Evolutionary conservation across 1,284 basidiomycete genomes (phyloP).

Genomic region (Malassezia arunalokei): DNA sequence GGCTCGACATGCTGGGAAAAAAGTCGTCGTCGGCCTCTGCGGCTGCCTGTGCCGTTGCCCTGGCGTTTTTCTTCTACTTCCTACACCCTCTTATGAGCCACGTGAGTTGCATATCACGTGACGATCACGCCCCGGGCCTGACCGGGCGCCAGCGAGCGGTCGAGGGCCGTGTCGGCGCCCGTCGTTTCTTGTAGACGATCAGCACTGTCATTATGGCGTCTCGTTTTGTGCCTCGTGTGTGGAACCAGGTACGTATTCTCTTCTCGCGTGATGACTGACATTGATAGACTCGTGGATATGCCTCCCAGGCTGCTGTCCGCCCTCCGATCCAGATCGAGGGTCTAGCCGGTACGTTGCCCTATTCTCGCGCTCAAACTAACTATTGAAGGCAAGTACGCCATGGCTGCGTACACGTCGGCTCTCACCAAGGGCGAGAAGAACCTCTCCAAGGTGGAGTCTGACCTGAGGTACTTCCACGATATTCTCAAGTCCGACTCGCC

Average conservation of each 20-base stretch:
- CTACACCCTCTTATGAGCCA: background rate
- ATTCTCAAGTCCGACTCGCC: slow-evolving; percentile 28
- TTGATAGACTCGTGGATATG: slow-evolving; percentile 36
- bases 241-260: slow-evolving; percentile 13
- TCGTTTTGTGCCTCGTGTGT: slow-evolving; percentile 16
- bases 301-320: slow-evolving; percentile 34
- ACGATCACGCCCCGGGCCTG: slow-evolving; percentile 9
- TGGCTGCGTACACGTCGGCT: slow-evolving; percentile 82
- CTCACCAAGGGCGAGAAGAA: slow-evolving; percentile 56
- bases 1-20: slow-evolving; percentile 30
- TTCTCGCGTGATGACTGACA: background rate
- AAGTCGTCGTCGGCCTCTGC: background rate
- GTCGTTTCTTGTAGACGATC: background rate
- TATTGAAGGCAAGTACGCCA: slow-evolving; percentile 71
- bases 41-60: background rate
- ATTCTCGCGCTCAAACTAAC: background rate
- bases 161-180: background rate
- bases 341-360: slow-evolving; percentile 27
- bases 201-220: slow-evolving; percentile 7
- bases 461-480: slow-evolving; percentile 54
- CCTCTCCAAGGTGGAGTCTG: slow-evolving; percentile 49
- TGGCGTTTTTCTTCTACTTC: slow-evolving; percentile 12
- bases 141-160: slow-evolving; percentile 12
- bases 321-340: slow-evolving; percentile 38
- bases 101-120: slow-evolving; percentile 12